Conservation (phyloP, 2,329 filamentous ascomycete genomes). For the Fusarium robinianum region DNA sequence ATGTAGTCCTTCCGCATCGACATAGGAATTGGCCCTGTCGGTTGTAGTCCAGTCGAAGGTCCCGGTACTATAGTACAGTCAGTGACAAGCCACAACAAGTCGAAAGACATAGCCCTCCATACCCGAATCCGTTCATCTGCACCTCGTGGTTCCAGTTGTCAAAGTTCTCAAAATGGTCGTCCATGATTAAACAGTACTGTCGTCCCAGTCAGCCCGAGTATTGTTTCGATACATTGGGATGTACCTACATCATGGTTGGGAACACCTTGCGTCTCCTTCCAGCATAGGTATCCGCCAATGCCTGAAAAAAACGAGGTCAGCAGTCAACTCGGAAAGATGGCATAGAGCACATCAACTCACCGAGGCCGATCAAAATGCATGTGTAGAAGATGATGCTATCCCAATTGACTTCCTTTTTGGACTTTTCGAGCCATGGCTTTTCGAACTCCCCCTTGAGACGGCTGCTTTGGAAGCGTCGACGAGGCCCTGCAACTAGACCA, state of each 20-base stretch:
- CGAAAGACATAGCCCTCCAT: constrained; percentile 4
- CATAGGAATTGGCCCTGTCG: constrained; percentile 51
- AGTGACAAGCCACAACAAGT: not conserved
- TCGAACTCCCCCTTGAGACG: constrained; percentile 32
- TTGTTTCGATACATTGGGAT: not conserved
- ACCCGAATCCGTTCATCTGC: constrained; percentile 47
- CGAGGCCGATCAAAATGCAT: constrained; percentile 28
- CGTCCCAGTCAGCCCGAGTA: not conserved
- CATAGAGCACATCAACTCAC: constrained; percentile 1
- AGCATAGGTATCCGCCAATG: constrained; percentile 29
- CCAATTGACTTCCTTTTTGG: constrained; percentile 33
- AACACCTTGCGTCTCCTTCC: constrained; percentile 20
- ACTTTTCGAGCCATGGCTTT: constrained; percentile 33
- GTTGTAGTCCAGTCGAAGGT: constrained; percentile 58
- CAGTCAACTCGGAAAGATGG: not conserved
- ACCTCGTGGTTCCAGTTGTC: constrained; percentile 54
- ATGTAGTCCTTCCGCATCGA: constrained; percentile 52
- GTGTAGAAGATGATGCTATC: constrained; percentile 37
- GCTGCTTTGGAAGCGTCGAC: constrained; percentile 42
- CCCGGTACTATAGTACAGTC: constrained; percentile 33
- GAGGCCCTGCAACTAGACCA: not conserved
- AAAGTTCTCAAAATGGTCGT: constrained; percentile 37
- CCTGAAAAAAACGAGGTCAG: constrained; percentile 4
- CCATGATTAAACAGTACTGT: constrained; percentile 35
- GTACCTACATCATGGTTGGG: constrained; percentile 26